A percentile compares a stretch with the other conserved stretches of the same genome.
These are phyloP conservation scores for Medicago truncatula DNA, from an alignment of 306 rosid genomes.

Conservation along the genomic window DNA sequence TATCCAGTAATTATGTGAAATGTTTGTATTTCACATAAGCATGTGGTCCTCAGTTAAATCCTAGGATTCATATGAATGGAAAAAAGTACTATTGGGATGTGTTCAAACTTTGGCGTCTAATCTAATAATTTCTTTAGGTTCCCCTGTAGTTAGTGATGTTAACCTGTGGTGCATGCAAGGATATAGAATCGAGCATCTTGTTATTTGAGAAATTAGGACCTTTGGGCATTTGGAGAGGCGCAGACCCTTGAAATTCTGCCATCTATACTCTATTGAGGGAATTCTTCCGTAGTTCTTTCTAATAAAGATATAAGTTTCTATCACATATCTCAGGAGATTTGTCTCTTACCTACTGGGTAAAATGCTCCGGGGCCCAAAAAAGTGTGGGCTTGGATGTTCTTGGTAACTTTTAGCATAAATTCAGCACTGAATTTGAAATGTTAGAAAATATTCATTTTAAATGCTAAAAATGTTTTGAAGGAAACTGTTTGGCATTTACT, in stretches of 20 bases:
- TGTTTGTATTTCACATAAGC: slow-evolving; percentile 7
- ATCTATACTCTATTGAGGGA: background rate
- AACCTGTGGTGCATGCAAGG: background rate
- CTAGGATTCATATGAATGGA: background rate
- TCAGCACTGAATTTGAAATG: slow-evolving; percentile 10
- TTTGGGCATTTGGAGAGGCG: background rate
- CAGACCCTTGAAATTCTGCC: background rate
- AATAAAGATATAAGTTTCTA: background rate
- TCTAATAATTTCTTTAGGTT: background rate
- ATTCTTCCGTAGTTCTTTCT: background rate
- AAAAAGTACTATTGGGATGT: background rate
- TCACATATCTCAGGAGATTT: background rate
- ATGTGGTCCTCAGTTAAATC: background rate
- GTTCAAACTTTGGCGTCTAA: background rate
- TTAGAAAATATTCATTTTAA: background rate
- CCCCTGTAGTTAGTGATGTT: background rate
- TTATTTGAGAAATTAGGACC: background rate
- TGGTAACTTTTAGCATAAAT: background rate
- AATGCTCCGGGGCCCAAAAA: background rate
- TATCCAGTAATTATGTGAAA: background rate
- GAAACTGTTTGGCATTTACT: slow-evolving; percentile 24
- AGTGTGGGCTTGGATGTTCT: background rate
- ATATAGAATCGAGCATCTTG: background rate
- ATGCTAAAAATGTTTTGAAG: slow-evolving; percentile 13
- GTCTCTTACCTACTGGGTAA: background rate